Conservation (phyloP, 179 eudicot genomes). For the Gypsophila paniculata region DNA sequence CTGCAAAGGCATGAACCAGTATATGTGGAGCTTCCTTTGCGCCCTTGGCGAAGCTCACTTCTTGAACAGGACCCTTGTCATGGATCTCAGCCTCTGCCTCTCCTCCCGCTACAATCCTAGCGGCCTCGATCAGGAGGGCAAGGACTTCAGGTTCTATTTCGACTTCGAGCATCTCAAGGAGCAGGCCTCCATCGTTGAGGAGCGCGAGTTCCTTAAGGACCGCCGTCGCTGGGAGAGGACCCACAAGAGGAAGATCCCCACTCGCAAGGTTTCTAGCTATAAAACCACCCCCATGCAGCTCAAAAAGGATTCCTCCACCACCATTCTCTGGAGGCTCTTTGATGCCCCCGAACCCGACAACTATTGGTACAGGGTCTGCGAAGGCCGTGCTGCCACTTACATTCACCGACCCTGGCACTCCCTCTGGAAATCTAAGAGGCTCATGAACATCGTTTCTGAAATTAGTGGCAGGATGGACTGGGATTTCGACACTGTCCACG, state of each 20-base stretch:
- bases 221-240: conserved; percentile 72
- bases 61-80: conserved; percentile 80
- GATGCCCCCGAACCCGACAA: conserved; percentile 84
- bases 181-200: conserved; percentile 69
- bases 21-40: conserved; percentile 88
- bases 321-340: conserved; percentile 82
- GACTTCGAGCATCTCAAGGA: conserved; percentile 96
- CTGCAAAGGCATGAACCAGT: conserved; percentile 93
- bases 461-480: conserved; percentile 90
- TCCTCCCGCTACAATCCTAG: conserved; percentile 52
- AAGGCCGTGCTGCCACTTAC: conserved; percentile 64
- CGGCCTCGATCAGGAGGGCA: conserved; percentile 84
- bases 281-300: conserved; percentile 80
- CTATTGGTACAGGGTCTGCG: conserved; percentile 96
- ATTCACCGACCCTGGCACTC: conserved; percentile 88
- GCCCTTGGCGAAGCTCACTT: conserved; percentile 89
- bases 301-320: conserved; percentile 70
- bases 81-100: conserved; percentile 82
- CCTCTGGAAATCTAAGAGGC: conserved; percentile 90
- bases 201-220: conserved; percentile 65
- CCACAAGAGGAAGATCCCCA: conserved; percentile 62
- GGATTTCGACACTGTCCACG: conserved; percentile 92
- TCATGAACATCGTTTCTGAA: conserved; percentile 85
- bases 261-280: conserved; percentile 54
- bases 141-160: conserved; percentile 81